Evolutionary conservation across 2,329 filamentous ascomycete genomes (phyloP), one percentile per base, ranked within the genome.

Genomic region (Apiospora malaysiana): DNA sequence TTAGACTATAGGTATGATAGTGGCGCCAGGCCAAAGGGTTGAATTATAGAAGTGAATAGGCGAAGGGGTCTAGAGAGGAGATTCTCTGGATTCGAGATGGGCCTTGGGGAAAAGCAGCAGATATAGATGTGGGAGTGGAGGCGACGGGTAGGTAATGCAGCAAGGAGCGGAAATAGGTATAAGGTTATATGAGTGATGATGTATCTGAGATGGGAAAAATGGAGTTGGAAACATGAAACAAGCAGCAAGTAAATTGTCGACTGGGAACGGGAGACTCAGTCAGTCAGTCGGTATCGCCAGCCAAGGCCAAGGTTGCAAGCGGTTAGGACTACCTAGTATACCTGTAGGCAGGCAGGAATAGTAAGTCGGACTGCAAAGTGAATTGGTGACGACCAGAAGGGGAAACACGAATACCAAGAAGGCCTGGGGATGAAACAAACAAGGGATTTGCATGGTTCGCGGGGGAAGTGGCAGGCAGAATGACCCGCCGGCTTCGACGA

Each of bases 181-280:
- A 45, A 45, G 42, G 18, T 9, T 27, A 37, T 63, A 25, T 51
- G 3, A 40, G 12, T 63, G 56, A 63, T 63, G 32, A 63, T 63
- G 32, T 63, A 68, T 47, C 66, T 47, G 66, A 68, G 21, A 68
- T 46, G 7, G 43, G 43, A 37, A 40, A 68, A 18, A 45, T 27
- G 47, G 43, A 32, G 56, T 68, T 47, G 43, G 43, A 68, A 68
- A 68, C 66, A 47, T 47, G 66, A 68, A 68, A 68, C 66, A 68
- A 68, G 66, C 66, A 47, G 66, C 66, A 47, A 47, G 46, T 68
- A 68, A n/a, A 68, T 68, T 68, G 66, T 18, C 18, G 32, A 63
- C 27, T 40, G 27, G 56, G 56, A n/a, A 32, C 8, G 16, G 51
- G 23, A 59, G n/a, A n/a, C n/a, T 18, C 23, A 32, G 32, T 32